Evolutionary conservation across 805 yeast species (phyloP).

Genomic region (Sugiyamaella americana): DNA sequence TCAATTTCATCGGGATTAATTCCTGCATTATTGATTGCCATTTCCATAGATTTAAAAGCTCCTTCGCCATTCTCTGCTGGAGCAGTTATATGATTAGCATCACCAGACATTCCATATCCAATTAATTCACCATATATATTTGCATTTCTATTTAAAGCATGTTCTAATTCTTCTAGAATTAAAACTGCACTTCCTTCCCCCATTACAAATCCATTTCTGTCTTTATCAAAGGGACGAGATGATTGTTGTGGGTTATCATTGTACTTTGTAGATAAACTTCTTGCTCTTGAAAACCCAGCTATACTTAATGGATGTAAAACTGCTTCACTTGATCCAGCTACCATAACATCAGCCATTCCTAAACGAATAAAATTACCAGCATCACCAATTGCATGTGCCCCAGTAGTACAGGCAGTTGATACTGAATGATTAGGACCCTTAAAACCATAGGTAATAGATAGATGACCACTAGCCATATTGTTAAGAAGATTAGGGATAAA

Average conservation of each 20-base stretch:
- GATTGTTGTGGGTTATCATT: conserved; percentile 60
- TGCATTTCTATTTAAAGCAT: conserved; percentile 61
- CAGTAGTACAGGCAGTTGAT: conserved; percentile 96
- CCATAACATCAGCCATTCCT: conserved; percentile 78
- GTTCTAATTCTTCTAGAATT: conserved; percentile 68
- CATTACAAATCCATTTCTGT: conserved; percentile 80
- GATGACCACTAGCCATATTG: conserved; percentile 93
- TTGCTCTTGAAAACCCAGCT: conserved; percentile 87
- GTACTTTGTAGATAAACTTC: conserved; percentile 61
- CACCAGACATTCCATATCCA: conserved; percentile 91
- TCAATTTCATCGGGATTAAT: conserved; percentile 47
- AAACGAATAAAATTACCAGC: conserved; percentile 73
- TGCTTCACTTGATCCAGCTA: conserved; percentile 94
- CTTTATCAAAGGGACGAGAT: conserved; percentile 80
- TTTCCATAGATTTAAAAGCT: conserved; percentile 73
- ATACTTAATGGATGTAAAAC: conserved; percentile 79
- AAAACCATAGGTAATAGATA: conserved; percentile 70
- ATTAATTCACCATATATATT: conserved; percentile 70
- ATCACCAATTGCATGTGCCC: conserved; percentile 89
- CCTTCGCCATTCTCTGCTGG: conserved; percentile 82
- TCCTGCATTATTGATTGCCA: conserved; percentile 54
- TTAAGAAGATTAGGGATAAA: conserved; percentile 77
- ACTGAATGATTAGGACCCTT: conserved; percentile 85
- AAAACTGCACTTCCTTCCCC: conserved; percentile 90
- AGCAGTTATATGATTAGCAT: conserved; percentile 88